These are phyloP conservation scores for Pharus latifolius DNA, from an alignment of 176 grass and related monocot species.

Conservation along the genomic window DNA sequence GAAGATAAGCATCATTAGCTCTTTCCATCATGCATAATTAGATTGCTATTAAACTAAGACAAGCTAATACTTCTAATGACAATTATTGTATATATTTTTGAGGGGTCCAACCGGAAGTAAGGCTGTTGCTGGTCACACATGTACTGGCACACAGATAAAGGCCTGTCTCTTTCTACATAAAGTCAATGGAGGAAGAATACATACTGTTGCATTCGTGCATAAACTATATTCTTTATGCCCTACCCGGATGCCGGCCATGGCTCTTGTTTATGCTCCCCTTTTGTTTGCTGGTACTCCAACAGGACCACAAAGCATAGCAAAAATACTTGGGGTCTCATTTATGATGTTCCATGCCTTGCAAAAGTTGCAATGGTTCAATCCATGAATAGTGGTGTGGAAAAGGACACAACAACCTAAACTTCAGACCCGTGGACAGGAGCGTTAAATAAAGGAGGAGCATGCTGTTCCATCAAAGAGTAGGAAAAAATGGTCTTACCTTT, in stretches of 20 bases:
- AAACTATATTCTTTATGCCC: conserved; percentile 43
- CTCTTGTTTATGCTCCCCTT: conserved; percentile 35
- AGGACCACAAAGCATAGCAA: conserved; percentile 29
- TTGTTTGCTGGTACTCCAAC: conserved; percentile 45
- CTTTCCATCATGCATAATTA: conserved; percentile 35
- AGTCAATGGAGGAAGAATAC: conserved; percentile 73
- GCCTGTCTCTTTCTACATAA: conserved; percentile 44
- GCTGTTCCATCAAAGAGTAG: conserved; percentile 19
- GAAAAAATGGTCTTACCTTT: conserved; percentile 17
- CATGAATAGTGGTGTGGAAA: conserved; percentile 53
- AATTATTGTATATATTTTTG: conserved; percentile 11
- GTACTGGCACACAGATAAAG: conserved; percentile 19
- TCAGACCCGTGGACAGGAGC: conserved; percentile 19
- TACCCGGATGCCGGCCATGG: conserved; percentile 30
- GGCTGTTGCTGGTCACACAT: conserved; percentile 16
- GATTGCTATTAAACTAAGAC: conserved; percentile 5
- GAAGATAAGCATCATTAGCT: conserved; percentile 31
- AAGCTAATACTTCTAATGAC: conserved; percentile 14
- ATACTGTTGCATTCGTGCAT: conserved; percentile 30
- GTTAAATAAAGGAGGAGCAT: conserved; percentile 16
- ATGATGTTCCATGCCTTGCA: conserved; percentile 36
- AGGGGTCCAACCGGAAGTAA: not conserved
- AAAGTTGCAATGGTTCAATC: conserved; percentile 51
- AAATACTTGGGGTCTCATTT: conserved; percentile 27
- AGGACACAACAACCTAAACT: conserved; percentile 25